Evolutionary conservation across 106 monocot genomes (phyloP).

Genomic region (Allium fistulosum): DNA sequence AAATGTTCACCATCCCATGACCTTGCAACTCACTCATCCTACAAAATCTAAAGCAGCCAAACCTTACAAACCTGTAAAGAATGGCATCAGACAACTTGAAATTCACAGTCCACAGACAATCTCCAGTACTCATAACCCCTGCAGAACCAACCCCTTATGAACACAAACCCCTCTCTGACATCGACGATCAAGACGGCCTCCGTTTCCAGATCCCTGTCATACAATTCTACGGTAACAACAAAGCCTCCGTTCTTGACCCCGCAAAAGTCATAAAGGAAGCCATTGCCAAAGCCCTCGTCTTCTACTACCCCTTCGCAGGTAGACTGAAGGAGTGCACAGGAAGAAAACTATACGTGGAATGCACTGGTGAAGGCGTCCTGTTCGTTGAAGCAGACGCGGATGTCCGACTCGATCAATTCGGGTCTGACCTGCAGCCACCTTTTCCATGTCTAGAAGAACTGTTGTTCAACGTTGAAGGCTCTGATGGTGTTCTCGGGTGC

Average conservation of each 20-base stretch:
- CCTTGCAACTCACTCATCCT: too few relatives aligned
- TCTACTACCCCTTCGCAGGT: conserved; percentile 71
- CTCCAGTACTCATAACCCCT: conserved; percentile 24
- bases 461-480: conserved; percentile 34
- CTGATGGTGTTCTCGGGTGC: conserved; percentile 22
- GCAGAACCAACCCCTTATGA: conserved; percentile 26
- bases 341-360: conserved; percentile 56
- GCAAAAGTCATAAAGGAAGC: conserved; percentile 40
- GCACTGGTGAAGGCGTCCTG: conserved; percentile 69
- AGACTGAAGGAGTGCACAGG: conserved; percentile 26
- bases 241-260: conserved; percentile 14
- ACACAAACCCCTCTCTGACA: conserved; percentile 32
- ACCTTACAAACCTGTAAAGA: too few relatives aligned
- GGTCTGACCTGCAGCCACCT: conserved; percentile 45
- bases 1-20: too few relatives aligned
- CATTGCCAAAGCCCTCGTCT: conserved; percentile 38
- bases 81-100: background rate
- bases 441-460: conserved; percentile 53
- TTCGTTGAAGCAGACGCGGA: conserved; percentile 81
- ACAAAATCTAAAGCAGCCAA: too few relatives aligned
- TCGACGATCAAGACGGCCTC: conserved; percentile 41
- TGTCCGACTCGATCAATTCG: conserved; percentile 39
- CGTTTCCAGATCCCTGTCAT: conserved; percentile 32
- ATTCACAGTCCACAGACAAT: conserved; percentile 20
- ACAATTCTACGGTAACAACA: conserved; percentile 20